Percentiles rank a stretch among this genome's conserved stretches.
Evolutionary conservation across 257 asterid genomes (phyloP).

Genomic region (Ocimum tenuiflorum): DNA sequence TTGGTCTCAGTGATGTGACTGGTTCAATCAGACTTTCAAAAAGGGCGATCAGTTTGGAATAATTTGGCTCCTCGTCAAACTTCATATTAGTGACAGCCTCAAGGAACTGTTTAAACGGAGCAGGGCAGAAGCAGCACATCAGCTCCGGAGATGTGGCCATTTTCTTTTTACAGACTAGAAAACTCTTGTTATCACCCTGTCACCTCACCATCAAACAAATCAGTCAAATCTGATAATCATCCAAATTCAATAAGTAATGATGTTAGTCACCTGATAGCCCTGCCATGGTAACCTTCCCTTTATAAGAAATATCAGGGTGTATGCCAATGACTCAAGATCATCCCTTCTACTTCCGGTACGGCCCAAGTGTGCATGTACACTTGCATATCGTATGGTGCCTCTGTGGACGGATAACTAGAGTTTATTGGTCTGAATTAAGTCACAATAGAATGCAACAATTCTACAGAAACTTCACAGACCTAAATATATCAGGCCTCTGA

Average conservation of each 20-base stretch:
- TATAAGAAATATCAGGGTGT: conserved; percentile 75
- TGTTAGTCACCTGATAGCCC: conserved; percentile 78
- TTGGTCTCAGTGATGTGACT: conserved; percentile 64
- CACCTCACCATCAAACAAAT: conserved; percentile 9
- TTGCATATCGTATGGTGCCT: conserved; percentile 97
- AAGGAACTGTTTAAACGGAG: conserved; percentile 75
- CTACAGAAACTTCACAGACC: conserved; percentile 36
- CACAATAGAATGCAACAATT: not conserved
- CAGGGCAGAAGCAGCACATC: conserved; percentile 96
- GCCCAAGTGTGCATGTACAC: conserved; percentile 97
- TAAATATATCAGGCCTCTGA: conserved; percentile 95
- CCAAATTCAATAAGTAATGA: conserved; percentile 14
- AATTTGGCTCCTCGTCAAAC: conserved; percentile 95
- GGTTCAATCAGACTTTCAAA: conserved; percentile 88
- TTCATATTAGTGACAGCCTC: conserved; percentile 93
- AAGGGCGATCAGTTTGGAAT: conserved; percentile 66
- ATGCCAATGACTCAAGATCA: conserved; percentile 84
- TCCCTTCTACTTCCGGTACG: conserved; percentile 96
- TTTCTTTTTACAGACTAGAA: conserved; percentile 85
- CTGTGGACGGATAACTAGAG: conserved; percentile 36
- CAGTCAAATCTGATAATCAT: not conserved
- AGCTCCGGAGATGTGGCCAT: conserved; percentile 92
- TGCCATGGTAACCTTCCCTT: conserved; percentile 97
- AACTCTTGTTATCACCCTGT: conserved; percentile 95
- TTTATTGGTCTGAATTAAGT: conserved; percentile 1